These are phyloP conservation scores for Ceriops tagal DNA, from an alignment of 345 rosid genomes.

Conservation along the genomic window DNA sequence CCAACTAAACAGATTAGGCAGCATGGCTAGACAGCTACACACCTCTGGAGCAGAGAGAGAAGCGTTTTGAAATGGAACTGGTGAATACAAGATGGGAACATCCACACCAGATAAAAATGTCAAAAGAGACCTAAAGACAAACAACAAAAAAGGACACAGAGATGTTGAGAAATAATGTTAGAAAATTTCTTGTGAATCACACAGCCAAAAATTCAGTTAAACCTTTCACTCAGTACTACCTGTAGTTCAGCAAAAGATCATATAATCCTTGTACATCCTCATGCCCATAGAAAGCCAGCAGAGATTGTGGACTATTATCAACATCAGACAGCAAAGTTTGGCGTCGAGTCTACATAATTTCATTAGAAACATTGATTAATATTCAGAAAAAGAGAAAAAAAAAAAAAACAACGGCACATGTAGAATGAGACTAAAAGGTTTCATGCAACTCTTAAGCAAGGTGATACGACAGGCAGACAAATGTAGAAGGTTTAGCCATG, in stretches of 20 bases:
- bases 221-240: slow-evolving; percentile 35
- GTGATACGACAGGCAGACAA: not conserved
- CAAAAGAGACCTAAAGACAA: slow-evolving; percentile 57
- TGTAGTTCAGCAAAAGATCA: slow-evolving; percentile 82
- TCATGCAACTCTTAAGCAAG: not conserved
- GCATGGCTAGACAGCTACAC: slow-evolving; percentile 14
- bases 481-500: no score
- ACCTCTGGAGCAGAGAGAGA: slow-evolving; percentile 88
- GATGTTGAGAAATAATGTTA: not conserved
- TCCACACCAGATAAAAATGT: slow-evolving; percentile 61
- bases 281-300: slow-evolving; percentile 68
- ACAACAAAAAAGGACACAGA: slow-evolving; percentile 22
- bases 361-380: slow-evolving; percentile 20
- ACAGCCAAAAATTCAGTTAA: not conserved
- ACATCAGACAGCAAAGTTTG: slow-evolving; percentile 48
- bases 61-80: slow-evolving; percentile 73
- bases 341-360: slow-evolving; percentile 60
- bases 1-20: not conserved
- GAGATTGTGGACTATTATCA: slow-evolving; percentile 82
- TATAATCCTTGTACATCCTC: slow-evolving; percentile 66
- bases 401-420: not conserved
- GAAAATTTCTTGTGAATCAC: not conserved
- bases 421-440: not conserved
- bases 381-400: not conserved
- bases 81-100: slow-evolving; percentile 76